These are phyloP conservation scores for Rosa lucieae DNA, from an alignment of 306 rosid species.

Conservation along the genomic window DNA sequence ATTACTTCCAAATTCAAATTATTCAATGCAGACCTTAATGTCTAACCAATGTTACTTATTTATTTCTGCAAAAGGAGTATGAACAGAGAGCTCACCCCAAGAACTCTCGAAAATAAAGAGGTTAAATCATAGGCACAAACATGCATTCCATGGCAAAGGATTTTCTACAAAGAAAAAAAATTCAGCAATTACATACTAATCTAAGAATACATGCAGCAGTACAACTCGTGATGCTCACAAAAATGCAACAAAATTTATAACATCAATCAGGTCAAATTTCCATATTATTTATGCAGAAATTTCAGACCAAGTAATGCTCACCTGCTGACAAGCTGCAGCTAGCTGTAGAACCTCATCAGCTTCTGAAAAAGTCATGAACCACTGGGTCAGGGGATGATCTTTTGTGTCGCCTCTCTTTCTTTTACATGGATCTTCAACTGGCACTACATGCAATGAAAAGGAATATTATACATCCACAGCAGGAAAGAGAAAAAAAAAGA, in stretches of 20 bases:
- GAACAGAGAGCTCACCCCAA: neutral
- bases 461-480: conserved; percentile 19
- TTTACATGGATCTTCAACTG: conserved; percentile 61
- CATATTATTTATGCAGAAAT: neutral
- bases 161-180: neutral
- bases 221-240: neutral
- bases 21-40: neutral
- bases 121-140: neutral
- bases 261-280: neutral
- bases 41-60: neutral
- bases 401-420: conserved; percentile 69
- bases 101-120: neutral
- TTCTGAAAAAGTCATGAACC: conserved; percentile 77
- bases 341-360: conserved; percentile 82
- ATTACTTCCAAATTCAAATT: neutral
- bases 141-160: neutral
- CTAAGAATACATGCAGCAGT: neutral
- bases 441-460: conserved; percentile 41
- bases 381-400: conserved; percentile 64
- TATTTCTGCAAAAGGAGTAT: neutral
- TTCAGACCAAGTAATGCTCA: conserved; percentile 17
- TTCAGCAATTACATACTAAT: neutral
- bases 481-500: neutral
- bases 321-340: conserved; percentile 89
- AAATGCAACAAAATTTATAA: neutral